Conservation (phyloP, 2,329 filamentous ascomycete species). For the Zymoseptoria brevis region DNA sequence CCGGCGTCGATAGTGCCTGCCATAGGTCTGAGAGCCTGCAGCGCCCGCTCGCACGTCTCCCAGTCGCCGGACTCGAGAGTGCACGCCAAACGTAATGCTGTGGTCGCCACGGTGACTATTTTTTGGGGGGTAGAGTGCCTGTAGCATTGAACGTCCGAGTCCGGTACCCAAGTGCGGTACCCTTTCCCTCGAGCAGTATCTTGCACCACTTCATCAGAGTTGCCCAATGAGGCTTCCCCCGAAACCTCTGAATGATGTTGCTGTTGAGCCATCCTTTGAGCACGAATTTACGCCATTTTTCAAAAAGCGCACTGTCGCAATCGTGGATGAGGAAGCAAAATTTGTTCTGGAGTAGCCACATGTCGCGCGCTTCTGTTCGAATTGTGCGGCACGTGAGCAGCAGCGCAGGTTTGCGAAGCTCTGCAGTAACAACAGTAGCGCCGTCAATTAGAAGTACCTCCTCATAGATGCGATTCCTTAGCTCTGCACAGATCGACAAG, state of each 20-base stretch:
- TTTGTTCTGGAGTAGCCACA: not conserved
- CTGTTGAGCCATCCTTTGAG: too few species aligned
- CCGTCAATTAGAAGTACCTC: too few species aligned
- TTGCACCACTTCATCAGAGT: not conserved
- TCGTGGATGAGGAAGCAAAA: not conserved
- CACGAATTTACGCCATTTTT: too few species aligned
- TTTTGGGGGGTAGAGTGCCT: too few species aligned
- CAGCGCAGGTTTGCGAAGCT: not conserved
- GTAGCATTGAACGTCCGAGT: not conserved
- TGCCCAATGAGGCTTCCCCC: not conserved
- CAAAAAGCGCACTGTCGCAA: too few species aligned
- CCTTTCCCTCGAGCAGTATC: not conserved
- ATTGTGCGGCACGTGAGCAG: not conserved
- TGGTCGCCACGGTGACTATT: not conserved
- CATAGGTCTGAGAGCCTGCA: not conserved
- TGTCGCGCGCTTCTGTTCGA: not conserved
- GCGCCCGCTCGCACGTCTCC: not conserved
- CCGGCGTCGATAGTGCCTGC: not conserved
- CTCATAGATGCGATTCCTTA: too few species aligned
- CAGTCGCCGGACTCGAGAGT: not conserved
- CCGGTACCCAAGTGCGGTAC: not conserved
- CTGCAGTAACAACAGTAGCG: too few species aligned
- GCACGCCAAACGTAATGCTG: not conserved
- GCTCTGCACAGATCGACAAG: too few species aligned
- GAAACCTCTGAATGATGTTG: too few species aligned